Percentiles rank a stretch among this genome's conserved stretches.
Conservation (phyloP, 306 rosid genomes). For the Calophaca sinica region DNA sequence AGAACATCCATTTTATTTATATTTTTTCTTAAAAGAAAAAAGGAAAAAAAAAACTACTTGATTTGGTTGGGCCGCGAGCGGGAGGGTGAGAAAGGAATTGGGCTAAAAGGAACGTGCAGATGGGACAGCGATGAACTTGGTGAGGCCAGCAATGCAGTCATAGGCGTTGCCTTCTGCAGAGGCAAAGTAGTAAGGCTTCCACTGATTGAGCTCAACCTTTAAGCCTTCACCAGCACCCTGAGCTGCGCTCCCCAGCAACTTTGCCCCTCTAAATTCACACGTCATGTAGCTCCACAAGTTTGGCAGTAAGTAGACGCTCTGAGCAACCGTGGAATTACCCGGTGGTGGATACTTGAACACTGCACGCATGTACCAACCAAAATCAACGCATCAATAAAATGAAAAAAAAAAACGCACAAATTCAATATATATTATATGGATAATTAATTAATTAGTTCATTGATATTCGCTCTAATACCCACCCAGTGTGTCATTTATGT, state of each 20-base stretch:
- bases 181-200: constrained; percentile 70
- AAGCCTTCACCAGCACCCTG: constrained; percentile 60
- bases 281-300: constrained; percentile 57
- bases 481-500: constrained; percentile 63
- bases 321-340: constrained; percentile 33
- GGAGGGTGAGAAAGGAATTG: not conserved
- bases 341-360: constrained; percentile 63
- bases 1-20: too few relatives aligned
- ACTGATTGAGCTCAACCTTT: constrained; percentile 48
- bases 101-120: constrained; percentile 31
- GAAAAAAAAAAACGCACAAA: not conserved
- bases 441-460: too few relatives aligned
- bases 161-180: constrained; percentile 49
- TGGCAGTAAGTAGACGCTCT: constrained; percentile 58
- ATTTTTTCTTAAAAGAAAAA: too few relatives aligned
- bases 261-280: constrained; percentile 58
- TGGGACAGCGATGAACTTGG: constrained; percentile 56
- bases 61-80: too few relatives aligned
- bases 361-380: constrained; percentile 31
- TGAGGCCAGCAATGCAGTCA: constrained; percentile 67
- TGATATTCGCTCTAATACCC: not conserved
- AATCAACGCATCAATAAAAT: not conserved
- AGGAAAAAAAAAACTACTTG: too few relatives aligned
- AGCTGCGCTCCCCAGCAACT: constrained; percentile 51
- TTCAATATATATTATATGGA: not conserved